Conservation (phyloP, 495 filamentous ascomycete species). For the Tuber aestivum region DNA sequence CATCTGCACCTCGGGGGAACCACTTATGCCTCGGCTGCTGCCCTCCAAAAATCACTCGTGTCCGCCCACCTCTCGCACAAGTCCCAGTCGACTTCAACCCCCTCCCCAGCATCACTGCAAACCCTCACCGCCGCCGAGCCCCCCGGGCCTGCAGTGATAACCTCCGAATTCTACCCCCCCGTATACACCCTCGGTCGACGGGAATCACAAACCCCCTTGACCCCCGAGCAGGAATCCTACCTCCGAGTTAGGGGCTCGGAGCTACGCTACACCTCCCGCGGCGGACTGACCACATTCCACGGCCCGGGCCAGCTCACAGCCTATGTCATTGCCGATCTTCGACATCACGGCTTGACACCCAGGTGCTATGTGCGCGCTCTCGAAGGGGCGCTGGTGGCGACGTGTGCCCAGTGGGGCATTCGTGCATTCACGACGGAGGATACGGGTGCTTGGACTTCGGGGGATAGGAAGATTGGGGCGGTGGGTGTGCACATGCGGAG, state of each 20-base stretch:
- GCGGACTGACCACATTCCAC: slow-evolving; percentile 91
- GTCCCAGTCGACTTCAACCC: slow-evolving; percentile 43
- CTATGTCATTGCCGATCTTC: slow-evolving; percentile 78
- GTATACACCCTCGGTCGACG: slow-evolving; percentile 89
- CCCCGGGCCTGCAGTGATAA: slow-evolving; percentile 66
- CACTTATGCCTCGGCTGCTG: slow-evolving; percentile 17
- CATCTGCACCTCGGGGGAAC: slow-evolving; percentile 16
- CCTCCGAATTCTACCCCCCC: slow-evolving; percentile 73
- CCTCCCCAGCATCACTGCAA: slow-evolving; percentile 38
- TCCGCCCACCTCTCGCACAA: slow-evolving; percentile 45
- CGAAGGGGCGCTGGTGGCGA: slow-evolving; percentile 65
- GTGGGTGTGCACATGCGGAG: slow-evolving; percentile 82
- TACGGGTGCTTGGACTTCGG: slow-evolving; percentile 75
- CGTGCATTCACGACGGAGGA: slow-evolving; percentile 59
- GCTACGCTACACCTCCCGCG: slow-evolving; percentile 65
- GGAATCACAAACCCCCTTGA: slow-evolving; percentile 56
- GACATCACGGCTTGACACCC: slow-evolving; percentile 50
- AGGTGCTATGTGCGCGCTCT: slow-evolving; percentile 68
- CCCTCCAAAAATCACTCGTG: slow-evolving; percentile 51
- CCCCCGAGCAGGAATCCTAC: slow-evolving; percentile 44
- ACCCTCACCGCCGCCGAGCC: slow-evolving; percentile 32
- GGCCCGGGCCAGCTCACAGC: slow-evolving; percentile 87
- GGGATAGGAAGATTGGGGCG: slow-evolving; percentile 70
- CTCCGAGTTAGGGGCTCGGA: slow-evolving; percentile 52
- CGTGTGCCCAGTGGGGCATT: slow-evolving; percentile 55